phyloP scores from a whole-genome alignment of 805 yeast species.

The Cyberlindnera meyerae region DNA sequence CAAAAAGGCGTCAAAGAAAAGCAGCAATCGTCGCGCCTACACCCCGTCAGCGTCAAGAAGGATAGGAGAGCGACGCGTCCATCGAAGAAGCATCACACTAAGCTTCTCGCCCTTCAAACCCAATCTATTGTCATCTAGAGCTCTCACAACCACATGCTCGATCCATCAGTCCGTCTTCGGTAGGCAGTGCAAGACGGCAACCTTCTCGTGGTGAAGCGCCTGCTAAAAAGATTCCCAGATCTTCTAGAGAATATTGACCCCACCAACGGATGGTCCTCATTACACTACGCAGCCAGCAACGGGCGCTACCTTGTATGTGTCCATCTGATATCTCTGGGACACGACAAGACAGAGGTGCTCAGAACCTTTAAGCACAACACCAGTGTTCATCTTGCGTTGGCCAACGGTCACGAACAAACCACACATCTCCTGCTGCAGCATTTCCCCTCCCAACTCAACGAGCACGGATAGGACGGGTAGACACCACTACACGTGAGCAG shows the following conservation, averaged over 20 bases:
- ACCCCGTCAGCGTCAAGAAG: no score
- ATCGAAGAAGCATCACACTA: background rate
- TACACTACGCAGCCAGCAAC: slow-evolving; percentile 74
- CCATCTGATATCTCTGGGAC: slow-evolving; percentile 50
- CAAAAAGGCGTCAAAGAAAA: no score
- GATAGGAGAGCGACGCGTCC: background rate
- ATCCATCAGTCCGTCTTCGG: slow-evolving; percentile 63
- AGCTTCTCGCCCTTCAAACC: no score
- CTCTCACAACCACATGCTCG: no score
- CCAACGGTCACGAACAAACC: slow-evolving; percentile 63
- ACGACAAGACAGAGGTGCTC: slow-evolving; percentile 46
- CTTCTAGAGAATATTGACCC: slow-evolving; percentile 66
- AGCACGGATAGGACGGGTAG: slow-evolving; percentile 40
- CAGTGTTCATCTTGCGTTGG: slow-evolving; percentile 66
- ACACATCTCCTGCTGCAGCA: slow-evolving; percentile 69
- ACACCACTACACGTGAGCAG: slow-evolving; percentile 73
- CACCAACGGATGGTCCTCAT: slow-evolving; percentile 71
- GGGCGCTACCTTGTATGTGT: slow-evolving; percentile 70
- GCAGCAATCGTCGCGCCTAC: background rate
- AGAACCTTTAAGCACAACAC: slow-evolving; percentile 54
- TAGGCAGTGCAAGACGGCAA: slow-evolving; percentile 62
- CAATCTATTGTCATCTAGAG: no score
- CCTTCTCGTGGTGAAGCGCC: slow-evolving; percentile 54
- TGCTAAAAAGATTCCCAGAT: slow-evolving; percentile 65
- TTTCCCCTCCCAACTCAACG: slow-evolving; percentile 50